A percentile compares a stretch with the other conserved stretches of the same genome.
Conservation (phyloP, 108 stramenopile genomes). For the Cyclotella cryptica region DNA sequence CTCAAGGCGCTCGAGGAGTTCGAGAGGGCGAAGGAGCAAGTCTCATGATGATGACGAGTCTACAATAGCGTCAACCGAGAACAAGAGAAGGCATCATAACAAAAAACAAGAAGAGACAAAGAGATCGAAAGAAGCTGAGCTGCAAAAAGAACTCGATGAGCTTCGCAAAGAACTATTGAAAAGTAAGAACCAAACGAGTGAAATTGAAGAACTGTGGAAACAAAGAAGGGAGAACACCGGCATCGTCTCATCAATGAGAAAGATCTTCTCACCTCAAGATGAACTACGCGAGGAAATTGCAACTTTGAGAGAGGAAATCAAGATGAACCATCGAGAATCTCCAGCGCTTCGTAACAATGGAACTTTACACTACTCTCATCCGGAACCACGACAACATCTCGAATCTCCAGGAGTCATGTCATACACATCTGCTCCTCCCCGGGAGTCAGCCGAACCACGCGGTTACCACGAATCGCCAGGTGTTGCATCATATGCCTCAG, state of each 20-base stretch:
- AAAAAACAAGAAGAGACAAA: not conserved
- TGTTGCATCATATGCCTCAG: not conserved
- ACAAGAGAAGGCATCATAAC: not conserved
- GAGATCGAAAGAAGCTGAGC: not conserved
- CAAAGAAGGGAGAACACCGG: not conserved
- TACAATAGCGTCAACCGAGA: conserved; percentile 11
- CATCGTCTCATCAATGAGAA: not conserved
- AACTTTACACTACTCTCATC: not conserved
- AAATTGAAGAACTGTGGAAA: conserved; percentile 3
- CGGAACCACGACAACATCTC: not conserved
- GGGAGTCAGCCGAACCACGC: not conserved
- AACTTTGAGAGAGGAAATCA: conserved; percentile 26
- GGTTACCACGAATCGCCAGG: conserved; percentile 1
- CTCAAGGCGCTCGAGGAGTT: conserved; percentile 2
- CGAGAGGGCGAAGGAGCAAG: not conserved
- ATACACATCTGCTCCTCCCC: conserved; percentile 4
- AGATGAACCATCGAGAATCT: conserved; percentile 18
- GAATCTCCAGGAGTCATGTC: conserved; percentile 8
- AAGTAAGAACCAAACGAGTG: not conserved
- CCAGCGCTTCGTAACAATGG: not conserved
- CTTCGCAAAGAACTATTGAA: conserved; percentile 1
- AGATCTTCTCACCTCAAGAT: conserved; percentile 11
- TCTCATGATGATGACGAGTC: conserved; percentile 19
- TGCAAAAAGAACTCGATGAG: conserved; percentile 10
- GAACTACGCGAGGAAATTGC: conserved; percentile 33